A percentile compares a stretch with the other conserved stretches of the same genome.
Evolutionary conservation across 2,329 filamentous ascomycete species (phyloP).

Genomic region (Sodiomyces alkalinus): DNA sequence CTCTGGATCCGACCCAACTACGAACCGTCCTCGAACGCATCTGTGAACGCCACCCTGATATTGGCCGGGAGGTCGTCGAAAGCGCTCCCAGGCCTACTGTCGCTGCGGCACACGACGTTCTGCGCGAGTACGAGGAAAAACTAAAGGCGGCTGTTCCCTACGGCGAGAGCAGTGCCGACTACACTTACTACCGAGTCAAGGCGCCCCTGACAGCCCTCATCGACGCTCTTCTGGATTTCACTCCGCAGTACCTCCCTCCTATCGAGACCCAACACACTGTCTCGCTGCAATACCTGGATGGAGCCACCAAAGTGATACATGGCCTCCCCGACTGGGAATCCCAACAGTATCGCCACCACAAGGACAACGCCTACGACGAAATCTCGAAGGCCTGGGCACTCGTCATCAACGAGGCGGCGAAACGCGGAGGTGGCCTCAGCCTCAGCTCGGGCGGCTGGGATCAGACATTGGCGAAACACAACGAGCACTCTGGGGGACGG

Average conservation of each 20-base stretch:
- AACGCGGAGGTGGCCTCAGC: conserved; percentile 79
- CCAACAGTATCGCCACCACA: conserved; percentile 77
- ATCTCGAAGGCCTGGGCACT: conserved; percentile 86
- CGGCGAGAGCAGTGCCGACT: conserved; percentile 73
- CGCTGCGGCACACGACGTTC: conserved; percentile 60
- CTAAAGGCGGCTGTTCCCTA: conserved; percentile 74
- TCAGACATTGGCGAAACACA: conserved; percentile 71
- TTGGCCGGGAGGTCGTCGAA: conserved; percentile 70
- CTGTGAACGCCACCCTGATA: conserved; percentile 76
- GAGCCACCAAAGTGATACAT: conserved; percentile 81
- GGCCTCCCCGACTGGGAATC: conserved; percentile 82
- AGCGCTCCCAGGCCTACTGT: conserved; percentile 81
- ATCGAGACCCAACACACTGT: conserved; percentile 71
- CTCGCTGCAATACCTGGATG: conserved; percentile 77
- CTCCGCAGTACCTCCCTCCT: conserved; percentile 86
- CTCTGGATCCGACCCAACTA: conserved; percentile 72
- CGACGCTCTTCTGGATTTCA: conserved; percentile 86
- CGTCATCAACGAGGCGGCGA: conserved; percentile 80
- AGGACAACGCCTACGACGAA: conserved; percentile 91
- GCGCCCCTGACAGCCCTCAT: conserved; percentile 67
- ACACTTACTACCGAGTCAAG: conserved; percentile 85
- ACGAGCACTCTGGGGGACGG: conserved; percentile 70
- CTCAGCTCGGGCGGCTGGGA: conserved; percentile 89
- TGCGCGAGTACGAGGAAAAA: conserved; percentile 66
- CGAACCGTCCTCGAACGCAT: conserved; percentile 78